Percentiles rank a stretch among this genome's conserved stretches.
phyloP scores from a whole-genome alignment of 805 yeast genomes.

The Ogataea naganishii region DNA sequence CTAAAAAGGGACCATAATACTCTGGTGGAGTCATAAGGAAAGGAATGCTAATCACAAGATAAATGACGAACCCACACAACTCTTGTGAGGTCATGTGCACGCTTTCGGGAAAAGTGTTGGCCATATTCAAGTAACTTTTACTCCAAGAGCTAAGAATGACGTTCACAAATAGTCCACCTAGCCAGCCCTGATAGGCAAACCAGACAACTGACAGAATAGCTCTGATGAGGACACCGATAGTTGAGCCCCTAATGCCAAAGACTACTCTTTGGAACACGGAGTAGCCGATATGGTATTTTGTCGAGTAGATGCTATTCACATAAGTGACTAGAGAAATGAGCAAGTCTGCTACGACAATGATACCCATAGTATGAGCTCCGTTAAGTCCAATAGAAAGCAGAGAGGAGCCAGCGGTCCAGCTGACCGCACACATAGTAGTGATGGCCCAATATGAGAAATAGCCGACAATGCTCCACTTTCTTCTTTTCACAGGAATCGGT shows the following conservation, averaged over 20 bases:
- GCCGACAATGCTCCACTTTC: constrained; percentile 35
- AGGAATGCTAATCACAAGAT: constrained; percentile 33
- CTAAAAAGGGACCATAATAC: constrained; percentile 7
- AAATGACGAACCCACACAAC: constrained; percentile 33
- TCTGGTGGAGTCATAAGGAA: constrained; percentile 35
- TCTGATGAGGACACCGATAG: constrained; percentile 31
- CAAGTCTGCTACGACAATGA: constrained; percentile 31
- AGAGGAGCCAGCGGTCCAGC: constrained; percentile 36
- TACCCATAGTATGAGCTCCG: constrained; percentile 8
- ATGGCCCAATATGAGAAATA: constrained; percentile 32
- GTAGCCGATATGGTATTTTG: constrained; percentile 39
- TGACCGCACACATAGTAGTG: constrained; percentile 9
- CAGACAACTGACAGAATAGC: constrained; percentile 35
- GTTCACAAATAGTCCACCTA: constrained; percentile 36
- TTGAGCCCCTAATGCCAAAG: constrained; percentile 37
- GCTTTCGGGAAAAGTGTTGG: constrained; percentile 29
- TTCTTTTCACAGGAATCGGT: constrained; percentile 31
- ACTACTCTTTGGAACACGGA: constrained; percentile 32
- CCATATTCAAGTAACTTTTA: constrained; percentile 27
- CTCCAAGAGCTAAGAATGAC: constrained; percentile 31
- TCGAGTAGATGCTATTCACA: constrained; percentile 38
- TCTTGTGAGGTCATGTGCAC: constrained; percentile 32
- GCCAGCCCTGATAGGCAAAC: constrained; percentile 35
- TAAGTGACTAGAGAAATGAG: constrained; percentile 32
- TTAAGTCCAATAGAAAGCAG: constrained; percentile 27